Conservation (phyloP, 192 early-diverging fungal genomes). For the Backusella australiensis region DNA sequence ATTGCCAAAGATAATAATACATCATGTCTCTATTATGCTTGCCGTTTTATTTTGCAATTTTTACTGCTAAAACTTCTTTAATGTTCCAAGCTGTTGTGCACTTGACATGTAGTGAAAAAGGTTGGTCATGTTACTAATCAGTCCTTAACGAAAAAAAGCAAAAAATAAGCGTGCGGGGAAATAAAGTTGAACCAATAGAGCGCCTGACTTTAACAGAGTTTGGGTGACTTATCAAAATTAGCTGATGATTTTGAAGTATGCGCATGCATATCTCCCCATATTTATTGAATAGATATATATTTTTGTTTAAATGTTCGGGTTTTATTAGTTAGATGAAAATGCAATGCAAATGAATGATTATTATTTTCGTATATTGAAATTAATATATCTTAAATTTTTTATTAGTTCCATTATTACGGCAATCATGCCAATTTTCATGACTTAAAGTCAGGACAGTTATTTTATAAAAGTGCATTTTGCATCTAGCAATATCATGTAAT, state of each 20-base stretch:
- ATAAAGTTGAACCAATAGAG: slow-evolving; percentile 2
- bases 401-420: not conserved
- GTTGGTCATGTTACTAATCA: not conserved
- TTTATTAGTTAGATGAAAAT: not conserved
- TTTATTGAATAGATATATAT: not conserved
- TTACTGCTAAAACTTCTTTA: not conserved
- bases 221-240: not conserved
- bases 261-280: not conserved
- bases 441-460: not conserved
- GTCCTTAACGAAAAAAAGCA: not conserved
- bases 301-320: not conserved
- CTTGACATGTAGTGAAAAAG: not conserved
- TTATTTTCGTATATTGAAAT: not conserved
- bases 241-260: not conserved
- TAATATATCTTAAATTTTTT: not conserved
- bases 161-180: not conserved
- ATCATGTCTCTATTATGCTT: not conserved
- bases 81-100: not conserved
- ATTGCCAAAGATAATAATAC: not conserved
- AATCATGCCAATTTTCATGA: not conserved
- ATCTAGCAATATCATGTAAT: too few relatives aligned
- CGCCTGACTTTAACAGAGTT: not conserved
- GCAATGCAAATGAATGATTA: not conserved
- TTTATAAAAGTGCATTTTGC: not conserved
- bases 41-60: not conserved